Percentiles rank a stretch among this genome's conserved stretches.
Evolutionary conservation across 345 rosid genomes (phyloP).

Genomic region (Ceriops zippeliana): DNA sequence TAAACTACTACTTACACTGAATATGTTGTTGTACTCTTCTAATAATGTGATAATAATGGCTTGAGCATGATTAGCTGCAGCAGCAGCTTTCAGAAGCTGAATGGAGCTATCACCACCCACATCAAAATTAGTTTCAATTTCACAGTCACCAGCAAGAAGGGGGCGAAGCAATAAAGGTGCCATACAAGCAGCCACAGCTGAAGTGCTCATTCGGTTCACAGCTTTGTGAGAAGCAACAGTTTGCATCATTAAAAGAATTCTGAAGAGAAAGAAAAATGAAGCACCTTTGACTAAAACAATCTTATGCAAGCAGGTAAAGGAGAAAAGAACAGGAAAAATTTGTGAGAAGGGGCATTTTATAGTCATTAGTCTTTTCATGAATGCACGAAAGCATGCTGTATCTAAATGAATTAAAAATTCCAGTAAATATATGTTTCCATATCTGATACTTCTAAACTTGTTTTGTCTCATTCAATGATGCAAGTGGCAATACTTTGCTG

Average conservation of each 20-base stretch:
- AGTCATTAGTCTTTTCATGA: not conserved
- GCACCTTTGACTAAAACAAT: not conserved
- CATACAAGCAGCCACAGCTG: slow-evolving; percentile 99
- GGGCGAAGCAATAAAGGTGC: slow-evolving; percentile 99
- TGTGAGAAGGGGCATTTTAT: not conserved
- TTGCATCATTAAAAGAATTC: slow-evolving; percentile 96
- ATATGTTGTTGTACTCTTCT: slow-evolving; percentile 80
- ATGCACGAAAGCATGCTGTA: not conserved
- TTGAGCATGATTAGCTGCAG: slow-evolving; percentile 99
- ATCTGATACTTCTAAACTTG: no score
- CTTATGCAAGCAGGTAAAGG: not conserved
- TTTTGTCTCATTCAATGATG: no score
- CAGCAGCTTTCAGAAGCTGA: slow-evolving; percentile 96
- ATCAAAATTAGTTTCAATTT: slow-evolving; percentile 82
- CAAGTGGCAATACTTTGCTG: no score
- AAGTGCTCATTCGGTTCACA: slow-evolving; percentile 86
- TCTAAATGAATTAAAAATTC: no score
- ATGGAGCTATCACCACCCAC: slow-evolving; percentile 93
- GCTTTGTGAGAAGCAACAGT: slow-evolving; percentile 66
- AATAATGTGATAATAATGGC: slow-evolving; percentile 85
- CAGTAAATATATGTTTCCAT: no score
- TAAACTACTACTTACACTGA: slow-evolving; percentile 60
- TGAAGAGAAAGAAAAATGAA: slow-evolving; percentile 35
- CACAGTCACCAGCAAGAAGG: slow-evolving; percentile 94
- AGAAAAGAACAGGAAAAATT: slow-evolving; percentile 3